Conservation (phyloP, 108 stramenopile species). For the Cyclostephanos invisitatus region DNA sequence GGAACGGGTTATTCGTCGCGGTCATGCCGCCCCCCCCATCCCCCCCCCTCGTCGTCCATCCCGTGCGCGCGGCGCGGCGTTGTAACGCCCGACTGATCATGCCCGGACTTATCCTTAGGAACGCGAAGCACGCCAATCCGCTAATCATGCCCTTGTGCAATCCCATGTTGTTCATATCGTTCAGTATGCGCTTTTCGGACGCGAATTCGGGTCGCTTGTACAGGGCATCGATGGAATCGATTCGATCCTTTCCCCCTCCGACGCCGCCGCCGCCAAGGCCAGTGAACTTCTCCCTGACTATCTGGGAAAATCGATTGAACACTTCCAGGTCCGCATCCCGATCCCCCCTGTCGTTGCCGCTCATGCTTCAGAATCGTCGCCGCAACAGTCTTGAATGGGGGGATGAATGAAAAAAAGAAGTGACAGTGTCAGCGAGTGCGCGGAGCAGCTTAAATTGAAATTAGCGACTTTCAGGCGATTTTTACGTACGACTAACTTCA, state of each 20-base stretch:
- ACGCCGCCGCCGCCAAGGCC: background rate
- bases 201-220: conserved; percentile 38
- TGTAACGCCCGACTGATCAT: conserved; percentile 25
- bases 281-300: conserved; percentile 28
- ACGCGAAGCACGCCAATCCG: conserved; percentile 34
- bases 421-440: no score
- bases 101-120: conserved; percentile 30
- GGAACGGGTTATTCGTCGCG: conserved; percentile 28
- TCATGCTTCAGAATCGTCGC: conserved; percentile 6
- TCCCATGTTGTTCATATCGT: conserved; percentile 41
- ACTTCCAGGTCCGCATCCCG: conserved; percentile 24
- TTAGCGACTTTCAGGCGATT: no score
- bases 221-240: conserved; percentile 25
- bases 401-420: no score
- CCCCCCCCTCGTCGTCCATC: background rate
- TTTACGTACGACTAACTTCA: no score
- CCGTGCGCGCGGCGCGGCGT: conserved; percentile 16
- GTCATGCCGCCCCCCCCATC: background rate
- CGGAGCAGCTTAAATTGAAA: no score
- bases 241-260: conserved; percentile 9
- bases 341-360: conserved; percentile 14
- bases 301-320: conserved; percentile 33
- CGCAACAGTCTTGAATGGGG: no score
- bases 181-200: conserved; percentile 36
- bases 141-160: conserved; percentile 28